Evolutionary conservation across 129 eudicot genomes (phyloP), one percentile per base, ranked within the genome.

Genomic region (Centella asiatica): DNA sequence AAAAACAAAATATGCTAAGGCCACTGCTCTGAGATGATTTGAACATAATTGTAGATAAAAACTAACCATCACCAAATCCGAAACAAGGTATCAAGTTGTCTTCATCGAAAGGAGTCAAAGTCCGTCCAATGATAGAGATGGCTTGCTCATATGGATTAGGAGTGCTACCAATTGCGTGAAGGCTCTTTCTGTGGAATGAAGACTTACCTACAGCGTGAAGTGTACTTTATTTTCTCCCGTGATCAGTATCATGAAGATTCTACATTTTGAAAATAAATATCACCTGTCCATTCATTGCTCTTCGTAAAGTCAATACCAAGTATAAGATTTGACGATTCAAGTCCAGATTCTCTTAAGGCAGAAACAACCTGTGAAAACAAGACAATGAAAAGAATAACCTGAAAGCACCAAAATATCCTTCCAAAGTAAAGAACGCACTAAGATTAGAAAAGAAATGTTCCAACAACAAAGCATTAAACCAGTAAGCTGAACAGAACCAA

Each of bases 241-340:
- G 11, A 54, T 9, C 2, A 26, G 12, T 40, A 19, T 26, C 53
- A 37, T 18, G 27, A 26, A 37, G 27, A 27, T 14, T 33, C 18
- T 2, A 40, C 5, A 60, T 24, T 18, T 24, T 2, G 40, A 40
- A 9, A 11, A 17, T 40, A 23, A 33, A 54, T 31, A 36, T 63
- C 60, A 82, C 88, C 88, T 68, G 78, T 71, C 88, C 88, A 82
- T 32, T 82, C 88, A 60, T 82, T 82, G 68, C 88, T 82, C 77
- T 82, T 82, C 13, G 88, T 82, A 60, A 82, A 82, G 74, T 82
- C 88, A 54, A 82, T 69, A 64, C 88, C 84, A 64, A 82, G 81
- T 53, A 82, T 75, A 45, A 82, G 39, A 56, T 82, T 82, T 29
- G 88, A 82, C 0, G 88, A 82, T 71, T 82, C 88, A 65, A 82